Base-by-base conservation (phyloP, 192 early-diverging fungal genomes). In the Coemansia sp. region DNA sequence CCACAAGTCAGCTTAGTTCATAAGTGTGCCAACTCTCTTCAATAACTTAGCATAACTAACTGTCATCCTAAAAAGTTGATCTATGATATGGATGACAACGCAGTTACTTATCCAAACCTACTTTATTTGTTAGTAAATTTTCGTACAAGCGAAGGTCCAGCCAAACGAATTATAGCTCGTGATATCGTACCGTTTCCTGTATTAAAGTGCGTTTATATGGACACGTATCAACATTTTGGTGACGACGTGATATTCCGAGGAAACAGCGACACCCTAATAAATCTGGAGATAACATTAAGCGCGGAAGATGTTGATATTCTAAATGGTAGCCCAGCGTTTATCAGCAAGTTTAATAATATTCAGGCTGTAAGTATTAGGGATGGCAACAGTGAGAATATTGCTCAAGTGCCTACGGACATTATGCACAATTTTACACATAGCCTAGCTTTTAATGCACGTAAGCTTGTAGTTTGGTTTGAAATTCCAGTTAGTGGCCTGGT, bases 231-330 rank as follows among this genome's bases (percentile, higher is more conserved):
- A 9, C 46, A 27, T 21, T 53, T 51, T 36, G 45, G 31, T 4
- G 46, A 65, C 53, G 35, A 65, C 36, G 35, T 36, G 31, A 44
- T 65, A 17, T 65, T 65, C 21, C 63, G 63, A 33, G 63, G 63
- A 1, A 65, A 65, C 34, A 50, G 45, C 24, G 45, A 10, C 5
- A 53, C 45, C 14, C 33, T 65, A 29, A 27, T 46, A 14, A 46
- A 45, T 24, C 44, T 63, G 13, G 40, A 10, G 40, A 14, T 41
- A 41, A 14, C 13, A 10, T 41, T 41, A 10, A 14, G 16, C 4
- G 40, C 40, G 4, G 13, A 16, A 10, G 40, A 4, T 41, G 40
- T 41, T 41, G 9, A 10, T 4, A 4, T 41, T 41, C 40, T 41
- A 41, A 41, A 14, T 16, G 13, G 3, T 10, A 41, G 40, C 13